Evolutionary conservation across 140 eudicot species (phyloP).

Genomic region (Ambrosia hybrid): DNA sequence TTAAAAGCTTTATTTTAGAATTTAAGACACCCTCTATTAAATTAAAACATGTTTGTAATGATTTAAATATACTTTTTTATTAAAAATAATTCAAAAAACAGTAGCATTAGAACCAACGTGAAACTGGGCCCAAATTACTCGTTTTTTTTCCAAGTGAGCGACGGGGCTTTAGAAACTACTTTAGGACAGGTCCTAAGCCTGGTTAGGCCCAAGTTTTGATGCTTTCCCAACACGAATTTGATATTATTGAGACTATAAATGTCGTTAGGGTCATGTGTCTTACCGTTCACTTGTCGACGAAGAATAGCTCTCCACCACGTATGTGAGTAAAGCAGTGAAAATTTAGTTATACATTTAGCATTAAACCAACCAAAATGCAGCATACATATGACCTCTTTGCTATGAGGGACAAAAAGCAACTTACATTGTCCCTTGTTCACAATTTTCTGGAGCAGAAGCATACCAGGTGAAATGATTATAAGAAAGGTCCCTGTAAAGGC

Average conservation of each 20-base stretch:
- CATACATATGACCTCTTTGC: background rate
- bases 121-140: too few species aligned
- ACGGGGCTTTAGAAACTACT: too few species aligned
- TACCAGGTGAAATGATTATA: constrained; percentile 55
- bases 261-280: constrained; percentile 26
- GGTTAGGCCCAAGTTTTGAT: background rate
- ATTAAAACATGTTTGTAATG: background rate
- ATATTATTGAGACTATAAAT: background rate
- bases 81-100: background rate
- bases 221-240: background rate
- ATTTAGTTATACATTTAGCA: constrained; percentile 16
- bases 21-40: background rate
- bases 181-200: background rate
- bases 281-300: constrained; percentile 44
- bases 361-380: constrained; percentile 7
- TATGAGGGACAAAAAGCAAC: constrained; percentile 20
- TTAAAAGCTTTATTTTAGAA: background rate
- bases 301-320: constrained; percentile 74
- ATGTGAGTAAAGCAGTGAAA: constrained; percentile 42
- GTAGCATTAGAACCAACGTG: background rate
- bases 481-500: constrained; percentile 42
- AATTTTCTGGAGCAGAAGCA: constrained; percentile 38
- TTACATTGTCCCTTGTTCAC: constrained; percentile 49
- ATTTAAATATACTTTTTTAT: background rate
- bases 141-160: too few species aligned